Base-by-base conservation (phyloP, 2,329 filamentous ascomycete genomes). In the Aspergillus ruber region DNA sequence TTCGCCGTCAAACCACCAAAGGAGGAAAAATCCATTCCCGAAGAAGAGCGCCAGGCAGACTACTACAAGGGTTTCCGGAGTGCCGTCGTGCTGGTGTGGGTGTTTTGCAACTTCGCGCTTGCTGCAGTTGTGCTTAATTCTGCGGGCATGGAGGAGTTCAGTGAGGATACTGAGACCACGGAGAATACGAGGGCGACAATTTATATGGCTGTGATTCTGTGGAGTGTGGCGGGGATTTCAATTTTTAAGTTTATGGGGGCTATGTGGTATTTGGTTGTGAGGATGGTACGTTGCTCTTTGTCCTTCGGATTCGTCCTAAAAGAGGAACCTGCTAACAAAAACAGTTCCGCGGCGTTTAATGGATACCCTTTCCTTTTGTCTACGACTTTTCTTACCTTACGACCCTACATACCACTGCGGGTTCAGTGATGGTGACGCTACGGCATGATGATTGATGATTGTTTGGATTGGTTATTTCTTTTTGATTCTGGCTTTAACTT, bases 31-130 rank as follows among this genome's bases (percentile, higher is more conserved):
- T 49, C 52, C 1, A 55, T 71, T 2, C 74, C 74, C n/a, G 69
- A 79, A 9, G 64, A 73, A 39, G 90, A 96, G 65, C 88, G 86
- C 63, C 91, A 98, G 68, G 89, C 96, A 75, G 93, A 98, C 67
- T 98, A 97, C 72, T 98, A 98, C 79, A 90, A 90, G 61, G 93
- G 90, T 56, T 95, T 98, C 67, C 83, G 93, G 53, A 94, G 88
- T 17, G 82, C 88, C 23, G 90, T 96, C 56, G 93, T 98, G 25
- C 75, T 97, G 44, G 83, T 86, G 56, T 98, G 93, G 93, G 95
- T 98, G 79, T 88, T 97, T 60, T 90, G 84, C 63, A 98, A 98
- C 69, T 87, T 98, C 66, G 90, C 82, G 0, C 81, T 98, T 5
- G 83, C 82, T 0, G 91, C 91, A 0, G 78, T 94, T 2, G 91